Conservation (phyloP, 495 filamentous ascomycete genomes). For the Lindgomyces ingoldianus region DNA sequence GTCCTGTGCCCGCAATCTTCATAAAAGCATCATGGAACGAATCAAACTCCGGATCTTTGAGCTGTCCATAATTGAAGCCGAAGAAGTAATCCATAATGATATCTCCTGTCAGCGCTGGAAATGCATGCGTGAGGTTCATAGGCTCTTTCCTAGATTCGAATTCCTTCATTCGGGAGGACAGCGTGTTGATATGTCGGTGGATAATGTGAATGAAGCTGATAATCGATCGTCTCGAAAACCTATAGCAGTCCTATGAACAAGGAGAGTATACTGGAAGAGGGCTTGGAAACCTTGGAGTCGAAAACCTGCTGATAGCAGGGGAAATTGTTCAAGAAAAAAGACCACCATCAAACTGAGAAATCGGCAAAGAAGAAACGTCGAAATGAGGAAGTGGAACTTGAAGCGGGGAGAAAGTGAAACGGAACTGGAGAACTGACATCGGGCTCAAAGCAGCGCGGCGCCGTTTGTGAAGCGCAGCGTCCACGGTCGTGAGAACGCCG, state of each 20-base stretch:
- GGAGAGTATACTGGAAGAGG: not conserved
- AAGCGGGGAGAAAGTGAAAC: no score
- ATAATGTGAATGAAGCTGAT: constrained; percentile 25
- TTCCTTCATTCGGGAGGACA: constrained; percentile 22
- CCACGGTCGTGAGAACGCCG: constrained; percentile 14
- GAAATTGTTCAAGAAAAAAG: no score
- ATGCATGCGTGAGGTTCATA: constrained; percentile 19
- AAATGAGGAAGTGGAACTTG: no score
- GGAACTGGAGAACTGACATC: constrained; percentile 21
- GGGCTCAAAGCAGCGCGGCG: constrained; percentile 19
- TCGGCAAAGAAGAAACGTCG: no score
- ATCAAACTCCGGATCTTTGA: constrained; percentile 18
- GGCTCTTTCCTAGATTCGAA: constrained; percentile 24
- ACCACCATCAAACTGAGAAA: no score
- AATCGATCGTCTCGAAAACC: constrained; percentile 26
- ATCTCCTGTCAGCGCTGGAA: constrained; percentile 27
- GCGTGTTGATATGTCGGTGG: constrained; percentile 17
- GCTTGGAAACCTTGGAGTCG: not conserved
- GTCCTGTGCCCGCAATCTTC: constrained; percentile 13
- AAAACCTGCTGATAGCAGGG: not conserved
- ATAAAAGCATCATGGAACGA: constrained; percentile 28
- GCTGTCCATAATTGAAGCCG: constrained; percentile 27
- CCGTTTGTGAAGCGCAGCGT: constrained; percentile 14
- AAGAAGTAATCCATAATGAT: constrained; percentile 36
- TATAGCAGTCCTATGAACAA: not conserved